Evolutionary conservation across 2,329 filamentous ascomycete genomes (phyloP).

Genomic region (Botryotinia calthae): DNA sequence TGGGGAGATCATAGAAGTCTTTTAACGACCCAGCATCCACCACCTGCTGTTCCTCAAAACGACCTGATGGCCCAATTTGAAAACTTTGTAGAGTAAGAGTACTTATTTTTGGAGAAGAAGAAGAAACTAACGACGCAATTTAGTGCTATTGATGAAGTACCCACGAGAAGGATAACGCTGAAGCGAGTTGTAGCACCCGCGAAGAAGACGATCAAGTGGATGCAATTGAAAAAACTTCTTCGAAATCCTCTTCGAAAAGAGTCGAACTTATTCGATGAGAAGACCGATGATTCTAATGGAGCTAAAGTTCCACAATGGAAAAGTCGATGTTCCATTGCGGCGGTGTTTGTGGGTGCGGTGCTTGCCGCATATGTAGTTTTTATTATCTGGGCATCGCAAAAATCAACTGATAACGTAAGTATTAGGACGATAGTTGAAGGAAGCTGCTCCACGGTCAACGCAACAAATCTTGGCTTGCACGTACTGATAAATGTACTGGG

Average conservation of each 20-base stretch:
- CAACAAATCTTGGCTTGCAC: constrained; percentile 40
- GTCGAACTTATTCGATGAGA: not conserved
- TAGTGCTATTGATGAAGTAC: constrained; percentile 15
- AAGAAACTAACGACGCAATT: not conserved
- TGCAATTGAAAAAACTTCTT: not conserved
- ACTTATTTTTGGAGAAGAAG: not conserved
- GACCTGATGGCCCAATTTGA: constrained; percentile 16
- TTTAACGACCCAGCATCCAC: not conserved
- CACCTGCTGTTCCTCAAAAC: not conserved
- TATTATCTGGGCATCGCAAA: constrained; percentile 25
- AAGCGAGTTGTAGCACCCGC: not conserved
- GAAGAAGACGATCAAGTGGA: not conserved
- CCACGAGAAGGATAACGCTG: not conserved
- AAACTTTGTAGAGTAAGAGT: constrained; percentile 18
- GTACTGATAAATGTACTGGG: constrained; percentile 49
- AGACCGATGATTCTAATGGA: not conserved
- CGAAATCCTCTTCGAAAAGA: not conserved
- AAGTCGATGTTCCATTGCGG: constrained; percentile 1
- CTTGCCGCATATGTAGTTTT: constrained; percentile 28
- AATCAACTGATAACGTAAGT: constrained; percentile 17
- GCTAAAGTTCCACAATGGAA: not conserved
- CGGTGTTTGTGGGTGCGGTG: constrained; percentile 17
- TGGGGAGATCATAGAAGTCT: constrained; percentile 10
- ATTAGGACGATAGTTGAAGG: constrained; percentile 21
- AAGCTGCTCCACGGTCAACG: constrained; percentile 22